These are phyloP conservation scores for Haemoproteus tartakovskyi DNA, from an alignment of 169 alveolate genomes.

Conservation along the genomic window DNA sequence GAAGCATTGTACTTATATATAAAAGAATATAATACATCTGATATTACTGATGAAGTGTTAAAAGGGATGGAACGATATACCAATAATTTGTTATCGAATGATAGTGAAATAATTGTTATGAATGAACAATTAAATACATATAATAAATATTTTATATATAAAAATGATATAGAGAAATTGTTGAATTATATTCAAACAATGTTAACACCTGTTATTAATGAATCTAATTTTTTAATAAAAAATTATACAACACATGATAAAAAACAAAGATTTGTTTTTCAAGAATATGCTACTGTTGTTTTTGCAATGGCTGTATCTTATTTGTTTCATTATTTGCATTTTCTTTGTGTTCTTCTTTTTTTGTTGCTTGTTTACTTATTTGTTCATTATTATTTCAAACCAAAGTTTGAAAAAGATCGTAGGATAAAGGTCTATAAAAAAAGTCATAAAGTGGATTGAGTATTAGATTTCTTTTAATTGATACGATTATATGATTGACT, in stretches of 20 bases:
- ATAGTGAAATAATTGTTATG: background rate
- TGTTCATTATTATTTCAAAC: slow-evolving; percentile 21
- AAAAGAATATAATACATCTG: slow-evolving; percentile 4
- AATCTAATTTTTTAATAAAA: slow-evolving; percentile 16
- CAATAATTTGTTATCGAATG: slow-evolving; percentile 7
- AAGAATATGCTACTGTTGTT: slow-evolving; percentile 12
- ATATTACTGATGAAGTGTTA: background rate
- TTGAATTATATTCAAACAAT: slow-evolving; percentile 23
- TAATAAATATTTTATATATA: slow-evolving; percentile 44
- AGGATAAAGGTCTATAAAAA: too few relatives aligned
- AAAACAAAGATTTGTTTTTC: slow-evolving; percentile 28
- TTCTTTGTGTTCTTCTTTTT: slow-evolving; percentile 18
- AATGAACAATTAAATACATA: slow-evolving; percentile 23
- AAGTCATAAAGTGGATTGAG: too few relatives aligned
- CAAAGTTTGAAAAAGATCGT: slow-evolving; percentile 5
- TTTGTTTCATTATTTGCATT: slow-evolving; percentile 29
- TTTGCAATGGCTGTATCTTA: slow-evolving; percentile 56
- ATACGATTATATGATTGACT: too few relatives aligned
- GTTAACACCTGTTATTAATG: slow-evolving; percentile 5
- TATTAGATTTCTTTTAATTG: too few relatives aligned
- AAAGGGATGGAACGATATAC: background rate
- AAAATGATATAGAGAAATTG: slow-evolving; percentile 26
- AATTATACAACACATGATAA: slow-evolving; percentile 51
- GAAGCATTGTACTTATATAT: slow-evolving; percentile 24
- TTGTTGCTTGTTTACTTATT: slow-evolving; percentile 6